phyloP scores from a whole-genome alignment of 345 rosid genomes.

The Arabis alpina region DNA sequence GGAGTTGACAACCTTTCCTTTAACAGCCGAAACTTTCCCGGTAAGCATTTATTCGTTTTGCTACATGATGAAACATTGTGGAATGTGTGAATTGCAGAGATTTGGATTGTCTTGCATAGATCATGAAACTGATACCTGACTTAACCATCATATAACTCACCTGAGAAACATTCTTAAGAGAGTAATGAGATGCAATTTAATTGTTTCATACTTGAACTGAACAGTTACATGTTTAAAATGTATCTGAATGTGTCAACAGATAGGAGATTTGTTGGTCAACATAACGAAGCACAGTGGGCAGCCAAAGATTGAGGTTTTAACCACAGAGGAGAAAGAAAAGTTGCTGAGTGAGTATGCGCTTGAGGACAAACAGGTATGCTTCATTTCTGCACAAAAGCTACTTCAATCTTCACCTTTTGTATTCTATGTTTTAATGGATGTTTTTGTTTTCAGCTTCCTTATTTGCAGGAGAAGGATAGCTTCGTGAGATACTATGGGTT shows the following conservation, averaged over 20 bases:
- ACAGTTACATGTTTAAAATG: neutral
- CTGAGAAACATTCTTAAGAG: neutral
- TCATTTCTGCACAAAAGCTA: slow-evolving; percentile 1
- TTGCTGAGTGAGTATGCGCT: slow-evolving; percentile 27
- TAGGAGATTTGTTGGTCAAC: slow-evolving; percentile 44
- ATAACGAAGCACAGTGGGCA: slow-evolving; percentile 41
- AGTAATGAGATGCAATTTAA: neutral
- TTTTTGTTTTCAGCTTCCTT: slow-evolving; percentile 40
- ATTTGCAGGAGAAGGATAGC: slow-evolving; percentile 42
- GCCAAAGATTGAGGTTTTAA: slow-evolving; percentile 42
- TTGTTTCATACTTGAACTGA: neutral
- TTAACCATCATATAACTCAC: neutral
- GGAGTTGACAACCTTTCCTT: slow-evolving; percentile 39
- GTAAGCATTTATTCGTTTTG: slow-evolving; percentile 25
- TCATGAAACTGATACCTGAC: slow-evolving; percentile 22
- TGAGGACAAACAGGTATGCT: slow-evolving; percentile 41
- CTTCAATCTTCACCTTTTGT: neutral
- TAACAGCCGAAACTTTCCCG: slow-evolving; percentile 39
- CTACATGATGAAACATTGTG: neutral
- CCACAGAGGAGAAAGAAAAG: slow-evolving; percentile 34
- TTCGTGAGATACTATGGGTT: slow-evolving; percentile 43
- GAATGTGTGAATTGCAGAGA: neutral
- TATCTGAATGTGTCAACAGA: slow-evolving; percentile 33
- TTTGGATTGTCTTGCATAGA: neutral
- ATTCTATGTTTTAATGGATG: slow-evolving; percentile 16